These are phyloP conservation scores for Metroxylon sagu DNA, from an alignment of 176 grass and related monocot genomes.

Conservation along the genomic window DNA sequence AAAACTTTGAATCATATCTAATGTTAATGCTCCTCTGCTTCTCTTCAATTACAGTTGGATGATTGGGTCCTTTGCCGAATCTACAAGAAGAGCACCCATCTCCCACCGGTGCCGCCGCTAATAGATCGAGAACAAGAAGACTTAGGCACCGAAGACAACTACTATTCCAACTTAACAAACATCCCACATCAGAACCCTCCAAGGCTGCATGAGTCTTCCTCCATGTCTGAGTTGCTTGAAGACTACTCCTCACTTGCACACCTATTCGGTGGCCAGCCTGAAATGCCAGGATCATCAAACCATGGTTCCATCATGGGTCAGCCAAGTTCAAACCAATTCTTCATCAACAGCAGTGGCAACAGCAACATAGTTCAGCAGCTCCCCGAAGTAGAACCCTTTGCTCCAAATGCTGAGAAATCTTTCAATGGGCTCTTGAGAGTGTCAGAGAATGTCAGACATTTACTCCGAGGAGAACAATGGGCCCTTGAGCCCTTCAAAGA, in stretches of 20 bases:
- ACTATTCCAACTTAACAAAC: neutral
- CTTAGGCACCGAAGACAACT: neutral
- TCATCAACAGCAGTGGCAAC: neutral
- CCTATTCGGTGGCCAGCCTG: neutral
- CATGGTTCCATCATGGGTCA: neutral
- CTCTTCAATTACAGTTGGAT: neutral
- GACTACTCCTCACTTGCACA: conserved; percentile 2
- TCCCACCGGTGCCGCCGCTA: neutral
- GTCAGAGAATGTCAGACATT: neutral
- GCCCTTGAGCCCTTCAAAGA: neutral
- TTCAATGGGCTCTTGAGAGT: too few species aligned
- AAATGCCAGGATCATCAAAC: neutral
- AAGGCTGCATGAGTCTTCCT: conserved; percentile 3
- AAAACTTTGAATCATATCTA: too few species aligned
- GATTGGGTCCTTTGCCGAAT: conserved; percentile 12
- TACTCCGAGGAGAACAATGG: neutral
- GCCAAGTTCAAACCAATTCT: neutral
- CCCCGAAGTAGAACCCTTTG: neutral
- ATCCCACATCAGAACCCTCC: neutral
- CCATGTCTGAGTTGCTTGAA: conserved; percentile 2
- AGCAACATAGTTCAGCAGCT: neutral
- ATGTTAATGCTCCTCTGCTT: too few species aligned
- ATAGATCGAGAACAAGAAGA: neutral
- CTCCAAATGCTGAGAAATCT: neutral
- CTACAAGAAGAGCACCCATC: conserved; percentile 5